These are phyloP conservation scores for Gaeumannomyces sp. DNA, from an alignment of 2,329 filamentous ascomycete species.

Conservation along the genomic window DNA sequence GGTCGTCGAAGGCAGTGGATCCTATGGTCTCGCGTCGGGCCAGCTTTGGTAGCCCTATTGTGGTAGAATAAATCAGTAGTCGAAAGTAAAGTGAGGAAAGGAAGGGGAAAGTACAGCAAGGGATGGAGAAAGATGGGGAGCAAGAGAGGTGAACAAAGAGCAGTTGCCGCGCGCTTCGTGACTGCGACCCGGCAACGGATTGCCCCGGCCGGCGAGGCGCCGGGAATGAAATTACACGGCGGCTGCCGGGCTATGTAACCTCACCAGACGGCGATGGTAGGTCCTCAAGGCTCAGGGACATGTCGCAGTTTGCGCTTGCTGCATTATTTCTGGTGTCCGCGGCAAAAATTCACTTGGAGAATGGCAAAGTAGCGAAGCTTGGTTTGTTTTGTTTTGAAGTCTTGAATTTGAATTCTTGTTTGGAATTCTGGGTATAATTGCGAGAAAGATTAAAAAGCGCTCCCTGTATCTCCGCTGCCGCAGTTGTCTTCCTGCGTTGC, in stretches of 20 bases:
- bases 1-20: neutral
- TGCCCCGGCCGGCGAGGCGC: neutral
- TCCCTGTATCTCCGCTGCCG: neutral
- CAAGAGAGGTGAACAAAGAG: neutral
- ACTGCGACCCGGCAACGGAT: neutral
- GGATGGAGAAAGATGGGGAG: neutral
- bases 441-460: constrained; percentile 2
- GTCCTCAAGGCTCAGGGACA: neutral
- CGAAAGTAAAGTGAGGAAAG: too few relatives aligned
- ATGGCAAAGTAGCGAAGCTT: neutral
- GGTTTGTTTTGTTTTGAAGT: constrained; percentile 1
- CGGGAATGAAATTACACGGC: neutral
- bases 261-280: constrained; percentile 1
- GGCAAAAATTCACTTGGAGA: neutral
- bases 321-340: neutral
- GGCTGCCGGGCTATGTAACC: neutral
- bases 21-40: too few relatives aligned
- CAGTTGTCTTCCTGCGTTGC: neutral
- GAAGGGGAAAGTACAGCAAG: too few relatives aligned
- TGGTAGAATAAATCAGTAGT: neutral
- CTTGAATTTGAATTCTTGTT: constrained; percentile 7
- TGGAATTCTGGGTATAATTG: constrained; percentile 9
- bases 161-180: neutral
- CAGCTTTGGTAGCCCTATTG: neutral
- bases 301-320: constrained; percentile 9